Evolutionary conservation across 768 basidiomycete genomes (phyloP).

Genomic region (Suillus plorans): DNA sequence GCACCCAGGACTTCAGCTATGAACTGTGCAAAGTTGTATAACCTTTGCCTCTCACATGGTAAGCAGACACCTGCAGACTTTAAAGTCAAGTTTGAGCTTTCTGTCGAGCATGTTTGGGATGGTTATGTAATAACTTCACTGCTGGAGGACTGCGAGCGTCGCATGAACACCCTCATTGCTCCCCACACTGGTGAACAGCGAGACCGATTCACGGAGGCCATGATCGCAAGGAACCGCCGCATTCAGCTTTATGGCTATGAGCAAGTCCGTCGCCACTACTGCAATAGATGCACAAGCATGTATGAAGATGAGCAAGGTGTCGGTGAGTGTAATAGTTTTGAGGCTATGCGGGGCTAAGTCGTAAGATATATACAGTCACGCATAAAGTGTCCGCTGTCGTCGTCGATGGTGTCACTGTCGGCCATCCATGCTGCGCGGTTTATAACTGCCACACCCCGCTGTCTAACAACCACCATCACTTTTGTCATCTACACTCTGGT

Average conservation of each 20-base stretch:
- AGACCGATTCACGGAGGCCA: slow-evolving; percentile 26
- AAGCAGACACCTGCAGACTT: slow-evolving; percentile 17
- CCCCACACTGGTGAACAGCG: slow-evolving; percentile 27
- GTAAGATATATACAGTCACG: too few relatives aligned
- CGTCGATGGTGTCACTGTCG: slow-evolving; percentile 23
- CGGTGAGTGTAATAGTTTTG: not conserved
- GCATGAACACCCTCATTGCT: slow-evolving; percentile 14
- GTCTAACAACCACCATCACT: slow-evolving; percentile 12
- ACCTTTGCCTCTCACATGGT: slow-evolving; percentile 13
- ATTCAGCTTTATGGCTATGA: slow-evolving; percentile 26
- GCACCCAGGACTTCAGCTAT: too few relatives aligned
- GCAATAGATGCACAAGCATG: slow-evolving; percentile 23
- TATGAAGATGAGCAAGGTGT: slow-evolving; percentile 13
- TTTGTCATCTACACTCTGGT: too few relatives aligned
- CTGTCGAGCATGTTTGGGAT: slow-evolving; percentile 32
- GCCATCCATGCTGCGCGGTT: slow-evolving; percentile 16
- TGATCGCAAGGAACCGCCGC: slow-evolving; percentile 21
- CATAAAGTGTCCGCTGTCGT: slow-evolving; percentile 12
- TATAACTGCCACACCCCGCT: slow-evolving; percentile 13
- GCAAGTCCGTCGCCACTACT: slow-evolving; percentile 24
- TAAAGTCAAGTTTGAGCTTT: slow-evolving; percentile 21
- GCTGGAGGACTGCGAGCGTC: slow-evolving; percentile 21
- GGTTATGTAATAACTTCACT: slow-evolving; percentile 26
- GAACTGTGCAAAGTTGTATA: slow-evolving; percentile 3
- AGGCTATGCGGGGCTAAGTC: too few relatives aligned